Evolutionary conservation across 2,329 filamentous ascomycete genomes (phyloP).

Genomic region (Pseudocercospora musae): DNA sequence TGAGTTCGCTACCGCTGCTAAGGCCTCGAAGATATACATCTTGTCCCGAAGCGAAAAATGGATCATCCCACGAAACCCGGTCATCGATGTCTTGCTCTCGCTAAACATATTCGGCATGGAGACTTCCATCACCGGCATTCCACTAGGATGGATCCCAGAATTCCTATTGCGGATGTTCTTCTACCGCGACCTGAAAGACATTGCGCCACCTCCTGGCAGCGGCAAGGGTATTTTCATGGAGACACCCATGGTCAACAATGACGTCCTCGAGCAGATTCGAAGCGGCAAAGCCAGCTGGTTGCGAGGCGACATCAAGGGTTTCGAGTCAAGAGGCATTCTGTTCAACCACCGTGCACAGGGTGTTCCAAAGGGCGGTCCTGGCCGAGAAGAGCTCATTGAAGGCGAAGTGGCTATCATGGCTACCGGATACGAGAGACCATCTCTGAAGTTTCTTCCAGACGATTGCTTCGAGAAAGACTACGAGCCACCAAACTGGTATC

Average conservation of each 20-base stretch:
- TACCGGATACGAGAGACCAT: slow-evolving; percentile 74
- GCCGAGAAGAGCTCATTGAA: slow-evolving; percentile 61
- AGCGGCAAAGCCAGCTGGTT: slow-evolving; percentile 72
- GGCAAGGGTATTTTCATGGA: slow-evolving; percentile 74
- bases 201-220: slow-evolving; percentile 56
- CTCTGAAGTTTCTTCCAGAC: slow-evolving; percentile 68
- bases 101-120: slow-evolving; percentile 74
- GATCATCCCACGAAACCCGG: slow-evolving; percentile 62
- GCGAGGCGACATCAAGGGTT: slow-evolving; percentile 70
- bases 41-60: slow-evolving; percentile 55
- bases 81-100: slow-evolving; percentile 69
- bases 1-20: slow-evolving; percentile 68
- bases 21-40: slow-evolving; percentile 67
- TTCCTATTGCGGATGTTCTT: slow-evolving; percentile 71
- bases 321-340: slow-evolving; percentile 60
- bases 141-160: slow-evolving; percentile 75
- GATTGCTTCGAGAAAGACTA: slow-evolving; percentile 73
- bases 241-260: slow-evolving; percentile 66
- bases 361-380: slow-evolving; percentile 73
- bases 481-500: slow-evolving; percentile 78
- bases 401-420: slow-evolving; percentile 80
- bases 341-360: slow-evolving; percentile 69
- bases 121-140: slow-evolving; percentile 43
- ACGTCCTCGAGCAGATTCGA: slow-evolving; percentile 73
- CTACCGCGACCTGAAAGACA: slow-evolving; percentile 73